These are phyloP conservation scores for Eucalyptus regnans DNA, from an alignment of 345 rosid genomes.

Conservation along the genomic window DNA sequence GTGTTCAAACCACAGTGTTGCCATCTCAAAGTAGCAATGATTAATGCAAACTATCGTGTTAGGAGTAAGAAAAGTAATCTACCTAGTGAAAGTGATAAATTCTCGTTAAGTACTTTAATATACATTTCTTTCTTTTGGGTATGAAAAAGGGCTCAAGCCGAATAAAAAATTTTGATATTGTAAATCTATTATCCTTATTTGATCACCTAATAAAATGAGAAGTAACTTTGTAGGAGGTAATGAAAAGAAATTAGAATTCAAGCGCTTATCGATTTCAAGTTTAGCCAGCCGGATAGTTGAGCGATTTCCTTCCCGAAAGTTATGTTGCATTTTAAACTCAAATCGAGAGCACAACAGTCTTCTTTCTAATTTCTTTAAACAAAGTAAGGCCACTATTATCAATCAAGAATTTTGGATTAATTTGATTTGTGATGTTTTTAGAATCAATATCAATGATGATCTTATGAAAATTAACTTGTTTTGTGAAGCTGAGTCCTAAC, in stretches of 20 bases:
- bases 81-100: not conserved
- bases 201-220: not conserved
- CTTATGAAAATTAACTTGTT: not conserved
- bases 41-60: not conserved
- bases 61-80: not conserved
- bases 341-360: not conserved
- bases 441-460: not conserved
- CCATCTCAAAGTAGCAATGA: not conserved
- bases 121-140: not conserved
- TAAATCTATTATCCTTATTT: not conserved
- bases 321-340: not conserved
- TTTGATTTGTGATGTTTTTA: not conserved
- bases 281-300: not conserved
- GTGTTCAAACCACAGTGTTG: not conserved
- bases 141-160: not conserved
- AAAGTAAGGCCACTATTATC: not conserved
- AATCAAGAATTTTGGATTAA: not conserved
- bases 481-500: not conserved
- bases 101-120: not conserved
- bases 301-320: too few species aligned
- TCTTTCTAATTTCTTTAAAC: not conserved
- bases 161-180: too few species aligned
- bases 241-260: not conserved
- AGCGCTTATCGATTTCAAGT: not conserved
- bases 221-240: not conserved